Evolutionary conservation across 371 early-diverging fungal genomes (phyloP), one percentile per base, ranked within the genome.

Genomic region (Mortierella sp.): DNA sequence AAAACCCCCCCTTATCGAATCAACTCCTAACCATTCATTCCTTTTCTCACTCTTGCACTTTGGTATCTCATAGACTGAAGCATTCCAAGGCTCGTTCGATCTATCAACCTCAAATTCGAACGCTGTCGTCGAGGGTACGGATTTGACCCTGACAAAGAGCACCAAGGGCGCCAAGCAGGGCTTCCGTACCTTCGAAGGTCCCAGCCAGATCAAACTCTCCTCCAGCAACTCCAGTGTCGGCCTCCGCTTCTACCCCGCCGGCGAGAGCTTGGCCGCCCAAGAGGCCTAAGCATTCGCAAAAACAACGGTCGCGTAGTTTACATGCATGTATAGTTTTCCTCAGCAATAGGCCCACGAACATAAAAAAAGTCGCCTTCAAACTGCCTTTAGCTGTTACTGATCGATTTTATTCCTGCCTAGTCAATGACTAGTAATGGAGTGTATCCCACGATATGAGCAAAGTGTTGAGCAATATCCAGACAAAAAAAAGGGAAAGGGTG

Each of bases 401-500:
- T n/a, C n/a, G n/a, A n/a, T 6, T 64, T 64, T 66, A 43, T 66
- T 66, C 66, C 44, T 29, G 29, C 9, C 3, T 40, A 29, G 19
- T 44, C 31, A 39, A 39, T n/a, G 26, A 26, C 16, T 0, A 13
- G 24, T 22, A 3, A 4, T 47, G 22, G 11, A 47, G 45, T 22
- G 1, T 47, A 47, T 14, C 22, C 22, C 47, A 22, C 47, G 4
- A 22, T 22, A 16, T 22, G 4, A 22, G 47, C 47, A 22, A 47
- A 47, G 22, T 47, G 2, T 47, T 47, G 47, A 47, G 22, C 47
- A 47, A 58, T 58, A 58, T 34, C 39, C n/a, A 55, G n/a, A 77
- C 50, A n/a, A 34, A 39, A 55, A 16, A 58, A 58, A 34, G 8
- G 16, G 31, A 58, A 58, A 58, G 31, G 92, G 95, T 95, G 95